Base-by-base conservation (phyloP, 768 basidiomycete genomes). In the Leccinellum albellum region DNA sequence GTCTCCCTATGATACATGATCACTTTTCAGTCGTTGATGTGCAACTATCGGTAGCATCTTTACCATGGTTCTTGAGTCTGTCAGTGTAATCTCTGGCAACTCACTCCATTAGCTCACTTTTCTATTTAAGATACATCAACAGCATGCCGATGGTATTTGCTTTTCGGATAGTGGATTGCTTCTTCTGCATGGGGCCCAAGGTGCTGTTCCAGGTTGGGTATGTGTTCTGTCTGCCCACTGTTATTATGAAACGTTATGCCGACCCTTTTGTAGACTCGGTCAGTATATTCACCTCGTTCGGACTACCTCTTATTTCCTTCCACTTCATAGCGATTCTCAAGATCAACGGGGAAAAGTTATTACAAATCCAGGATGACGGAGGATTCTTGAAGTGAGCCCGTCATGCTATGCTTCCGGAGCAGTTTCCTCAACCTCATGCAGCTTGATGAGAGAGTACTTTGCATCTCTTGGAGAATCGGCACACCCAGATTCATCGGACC, bases 161-260 rank as follows among this genome's bases (percentile, higher is more conserved):
- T 0, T 99, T 97, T 78, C 85, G 97, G 31, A 91, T 97, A 67
- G 93, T 95, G 3, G 95, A 98, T 70, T 98, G 95, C 70, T 95
- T 98, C 78, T 88, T 98, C 75, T 94, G 94, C 64, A 98, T 99
- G 96, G 97, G 97, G 0, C 93, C 95, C 0, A 98, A 96, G 65
- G 97, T 99, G 2, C 76, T 99, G 42, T 99, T 99, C 78, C 97
- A 99, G 83, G 92, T 99, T 53, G 96, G 94, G 92, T 94, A 70
- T 75, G 51, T 47, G 48, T 50, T 60, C 44, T 51, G 42, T 32
- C 33, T 23, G 29, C 14, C 35, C 23, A 33, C 15, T 2, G n/a
- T 9, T 55, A 10, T 37, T 42, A 29, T 52, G 21, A 12, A 47
- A 13, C 13, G 52, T 31, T 51, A 64, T 50, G 47, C 31, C 60